A percentile compares a stretch with the other conserved stretches of the same genome.
Conservation (phyloP, 192 early-diverging fungal genomes). For the Backusella westeae region DNA sequence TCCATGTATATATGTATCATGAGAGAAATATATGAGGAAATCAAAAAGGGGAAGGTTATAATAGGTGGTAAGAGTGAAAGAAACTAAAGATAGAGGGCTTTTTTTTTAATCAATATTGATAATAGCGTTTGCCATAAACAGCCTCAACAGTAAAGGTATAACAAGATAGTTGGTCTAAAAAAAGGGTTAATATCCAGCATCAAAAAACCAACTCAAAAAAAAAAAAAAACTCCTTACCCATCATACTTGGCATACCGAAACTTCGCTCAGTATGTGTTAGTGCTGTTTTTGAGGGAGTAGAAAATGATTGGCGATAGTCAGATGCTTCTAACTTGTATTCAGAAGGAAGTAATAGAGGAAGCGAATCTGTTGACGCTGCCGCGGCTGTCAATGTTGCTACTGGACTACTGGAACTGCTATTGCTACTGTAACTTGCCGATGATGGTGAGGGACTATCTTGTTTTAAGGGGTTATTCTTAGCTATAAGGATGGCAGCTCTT, state of each 20-base stretch:
- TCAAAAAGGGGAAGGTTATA: not conserved
- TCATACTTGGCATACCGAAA: not conserved
- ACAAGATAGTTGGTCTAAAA: conserved; percentile 6
- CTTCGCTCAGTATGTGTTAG: not conserved
- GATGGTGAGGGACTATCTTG: not conserved
- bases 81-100: not conserved
- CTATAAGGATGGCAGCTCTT: not conserved
- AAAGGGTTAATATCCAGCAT: not conserved
- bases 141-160: conserved; percentile 11
- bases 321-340: not conserved
- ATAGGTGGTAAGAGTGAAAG: not conserved
- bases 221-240: not conserved
- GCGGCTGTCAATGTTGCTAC: not conserved
- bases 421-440: not conserved
- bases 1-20: not conserved
- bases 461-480: not conserved
- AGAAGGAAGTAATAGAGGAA: not conserved
- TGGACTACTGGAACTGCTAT: not conserved
- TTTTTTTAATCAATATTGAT: not conserved
- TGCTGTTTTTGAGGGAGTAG: not conserved
- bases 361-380: not conserved
- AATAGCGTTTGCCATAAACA: not conserved
- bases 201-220: not conserved
- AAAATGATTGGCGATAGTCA: not conserved
- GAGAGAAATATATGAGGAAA: not conserved